Base-by-base conservation (phyloP, 495 filamentous ascomycete genomes). In the Sphaerosporella brunnea region DNA sequence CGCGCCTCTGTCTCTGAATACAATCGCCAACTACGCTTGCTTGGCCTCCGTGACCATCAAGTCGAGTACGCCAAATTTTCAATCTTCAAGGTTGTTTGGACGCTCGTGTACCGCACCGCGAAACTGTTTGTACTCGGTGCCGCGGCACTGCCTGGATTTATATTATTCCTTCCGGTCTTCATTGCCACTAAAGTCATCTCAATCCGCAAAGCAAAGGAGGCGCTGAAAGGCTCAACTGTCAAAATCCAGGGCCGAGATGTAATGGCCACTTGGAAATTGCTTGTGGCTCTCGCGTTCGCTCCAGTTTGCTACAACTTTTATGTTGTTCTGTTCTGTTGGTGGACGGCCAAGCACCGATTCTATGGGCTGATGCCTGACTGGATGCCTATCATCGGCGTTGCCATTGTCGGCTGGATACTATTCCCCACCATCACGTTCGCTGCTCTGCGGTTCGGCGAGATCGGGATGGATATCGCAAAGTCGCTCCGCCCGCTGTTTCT, bases 401-500 rank as follows among this genome's bases (percentile, higher is more conserved):
- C 82, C 26, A 56, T 82, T 0, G 69, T 75, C 28, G 78, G 78
- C 16, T 77, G 84, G 67, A 65, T 85, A 28, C 64, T 93, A 51
- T 95, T 93, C 68, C 84, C 85, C 1, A 69, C 77, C 19, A 81
- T 94, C 63, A 93, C 85, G 2, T 95, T 93, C 60, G 87, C 84
- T 2, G 86, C 92, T 7, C 78, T 99, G 26, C 81, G 90, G 3
- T 93, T 96, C 57, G 90, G 90, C 36, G 90, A 99, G 63, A 77
- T 88, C 41, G 90, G 86, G 24, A 96, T 99, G 88, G 90, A 99
- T 58, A 95, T 99, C 39, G 53, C 85, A 65, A 99, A 96, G 65
- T 96, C 90, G 0, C 75, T 99, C 10, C 74, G 82, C 0, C 90
- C 90, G 1, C 75, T 99, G 7, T 65, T 92, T n/a, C 65, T 94